phyloP scores from a whole-genome alignment of 441 rosid genomes.

The Geranium incanum region DNA sequence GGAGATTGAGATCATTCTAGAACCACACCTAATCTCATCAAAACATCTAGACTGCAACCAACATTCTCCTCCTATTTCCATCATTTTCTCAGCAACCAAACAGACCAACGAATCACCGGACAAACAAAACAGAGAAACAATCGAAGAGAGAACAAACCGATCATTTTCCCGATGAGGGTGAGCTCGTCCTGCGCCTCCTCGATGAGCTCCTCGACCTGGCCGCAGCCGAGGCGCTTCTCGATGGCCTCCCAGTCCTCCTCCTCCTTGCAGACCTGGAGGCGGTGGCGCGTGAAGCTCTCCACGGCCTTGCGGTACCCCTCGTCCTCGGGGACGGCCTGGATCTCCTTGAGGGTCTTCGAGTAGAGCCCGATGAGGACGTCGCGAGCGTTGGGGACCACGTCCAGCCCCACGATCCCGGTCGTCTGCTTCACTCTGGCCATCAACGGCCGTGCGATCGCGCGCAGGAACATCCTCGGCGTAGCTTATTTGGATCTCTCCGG shows the following conservation, averaged over 20 bases:
- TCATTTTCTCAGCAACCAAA: neutral
- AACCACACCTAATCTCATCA: neutral
- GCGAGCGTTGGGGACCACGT: constrained; percentile 81
- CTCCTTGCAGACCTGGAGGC: constrained; percentile 60
- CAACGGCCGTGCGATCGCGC: constrained; percentile 71
- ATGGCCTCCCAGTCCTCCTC: constrained; percentile 72
- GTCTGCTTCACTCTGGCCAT: constrained; percentile 78
- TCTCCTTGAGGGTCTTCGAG: constrained; percentile 72
- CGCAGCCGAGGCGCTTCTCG: constrained; percentile 71
- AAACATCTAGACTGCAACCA: neutral
- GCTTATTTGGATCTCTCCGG: neutral
- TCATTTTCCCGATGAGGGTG: constrained; percentile 75
- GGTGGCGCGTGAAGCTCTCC: constrained; percentile 66
- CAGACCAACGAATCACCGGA: neutral
- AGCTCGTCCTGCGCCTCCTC: constrained; percentile 92
- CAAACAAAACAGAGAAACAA: neutral
- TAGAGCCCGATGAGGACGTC: constrained; percentile 67
- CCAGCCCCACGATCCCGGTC: constrained; percentile 83
- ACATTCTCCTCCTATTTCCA: neutral
- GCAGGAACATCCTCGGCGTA: constrained; percentile 52
- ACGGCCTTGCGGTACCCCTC: constrained; percentile 92
- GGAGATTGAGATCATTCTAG: neutral
- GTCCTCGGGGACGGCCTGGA: constrained; percentile 74
- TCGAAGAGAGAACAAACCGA: constrained; percentile 39
- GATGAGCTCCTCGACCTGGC: constrained; percentile 92